Percentiles rank a stretch among this genome's conserved stretches.
Evolutionary conservation across 2,329 filamentous ascomycete genomes (phyloP).

Genomic region (Trichoderma brevicompactum): DNA sequence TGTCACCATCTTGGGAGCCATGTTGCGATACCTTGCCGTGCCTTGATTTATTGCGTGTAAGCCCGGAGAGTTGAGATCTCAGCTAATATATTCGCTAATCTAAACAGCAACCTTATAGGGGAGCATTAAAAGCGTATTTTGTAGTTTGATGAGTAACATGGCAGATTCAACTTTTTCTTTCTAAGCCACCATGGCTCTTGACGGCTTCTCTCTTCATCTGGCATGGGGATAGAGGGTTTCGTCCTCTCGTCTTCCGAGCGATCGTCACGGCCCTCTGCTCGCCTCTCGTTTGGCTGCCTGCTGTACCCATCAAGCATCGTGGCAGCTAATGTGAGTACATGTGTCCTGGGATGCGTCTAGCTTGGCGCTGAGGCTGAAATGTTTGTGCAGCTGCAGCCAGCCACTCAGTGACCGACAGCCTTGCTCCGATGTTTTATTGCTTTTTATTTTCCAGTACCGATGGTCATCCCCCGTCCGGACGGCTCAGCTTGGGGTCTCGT

Average conservation of each 20-base stretch:
- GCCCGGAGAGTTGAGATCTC: constrained; percentile 8
- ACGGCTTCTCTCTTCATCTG: too few relatives aligned
- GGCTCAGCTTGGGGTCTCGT: too few relatives aligned
- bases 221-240: too few relatives aligned
- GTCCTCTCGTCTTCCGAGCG: neutral
- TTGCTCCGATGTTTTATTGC: neutral
- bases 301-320: constrained; percentile 10
- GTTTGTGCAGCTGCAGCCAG: constrained; percentile 26
- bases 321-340: constrained; percentile 4
- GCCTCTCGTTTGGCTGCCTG: neutral
- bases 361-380: constrained; percentile 26
- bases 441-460: neutral
- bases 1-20: too few relatives aligned
- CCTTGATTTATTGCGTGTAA: neutral
- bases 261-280: too few relatives aligned
- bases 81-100: constrained; percentile 16
- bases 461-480: neutral
- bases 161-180: neutral
- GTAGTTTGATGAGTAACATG: too few relatives aligned
- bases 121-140: neutral
- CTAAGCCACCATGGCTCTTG: too few relatives aligned
- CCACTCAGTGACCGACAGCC: constrained; percentile 20
- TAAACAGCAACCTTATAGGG: neutral
- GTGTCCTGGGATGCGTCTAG: neutral
- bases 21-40: too few relatives aligned